phyloP scores from a whole-genome alignment of 2,329 filamentous ascomycete genomes.

The Colletotrichum sp. region DNA sequence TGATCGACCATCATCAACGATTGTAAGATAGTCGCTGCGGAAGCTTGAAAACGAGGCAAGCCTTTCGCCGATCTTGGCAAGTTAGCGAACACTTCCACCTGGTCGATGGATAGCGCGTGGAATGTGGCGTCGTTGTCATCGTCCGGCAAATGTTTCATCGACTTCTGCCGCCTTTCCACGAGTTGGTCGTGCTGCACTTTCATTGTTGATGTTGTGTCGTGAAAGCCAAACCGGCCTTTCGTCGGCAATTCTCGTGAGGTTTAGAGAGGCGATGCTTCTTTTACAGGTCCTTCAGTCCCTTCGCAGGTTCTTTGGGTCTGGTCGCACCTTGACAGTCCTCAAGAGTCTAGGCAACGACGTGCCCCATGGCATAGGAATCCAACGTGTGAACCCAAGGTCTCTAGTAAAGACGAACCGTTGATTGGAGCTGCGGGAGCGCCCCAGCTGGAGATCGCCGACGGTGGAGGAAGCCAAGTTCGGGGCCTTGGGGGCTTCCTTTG shows the following conservation, averaged over 20 bases:
- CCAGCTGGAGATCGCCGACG: neutral
- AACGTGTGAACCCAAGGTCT: neutral
- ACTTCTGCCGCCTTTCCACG: neutral
- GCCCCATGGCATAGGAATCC: neutral
- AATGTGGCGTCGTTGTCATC: slow-evolving; percentile 4
- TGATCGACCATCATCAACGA: neutral
- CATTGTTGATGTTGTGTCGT: neutral
- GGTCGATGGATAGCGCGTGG: neutral
- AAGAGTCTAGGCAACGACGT: neutral
- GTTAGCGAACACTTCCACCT: neutral
- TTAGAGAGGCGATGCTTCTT: neutral
- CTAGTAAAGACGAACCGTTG: neutral
- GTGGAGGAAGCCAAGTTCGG: slow-evolving; percentile 14
- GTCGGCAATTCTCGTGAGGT: neutral
- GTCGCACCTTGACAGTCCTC: neutral
- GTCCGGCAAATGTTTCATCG: neutral
- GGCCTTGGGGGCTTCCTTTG: neutral
- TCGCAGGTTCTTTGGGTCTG: neutral
- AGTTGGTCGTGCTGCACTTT: neutral
- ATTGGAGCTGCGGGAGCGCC: slow-evolving; percentile 1
- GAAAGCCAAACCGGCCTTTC: neutral
- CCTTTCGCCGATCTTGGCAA: slow-evolving; percentile 1
- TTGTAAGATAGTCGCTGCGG: neutral
- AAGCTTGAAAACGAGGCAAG: neutral
- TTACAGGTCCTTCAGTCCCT: neutral